phyloP scores from a whole-genome alignment of 805 yeast genomes.

The Starmerella potacharoeniae region DNA sequence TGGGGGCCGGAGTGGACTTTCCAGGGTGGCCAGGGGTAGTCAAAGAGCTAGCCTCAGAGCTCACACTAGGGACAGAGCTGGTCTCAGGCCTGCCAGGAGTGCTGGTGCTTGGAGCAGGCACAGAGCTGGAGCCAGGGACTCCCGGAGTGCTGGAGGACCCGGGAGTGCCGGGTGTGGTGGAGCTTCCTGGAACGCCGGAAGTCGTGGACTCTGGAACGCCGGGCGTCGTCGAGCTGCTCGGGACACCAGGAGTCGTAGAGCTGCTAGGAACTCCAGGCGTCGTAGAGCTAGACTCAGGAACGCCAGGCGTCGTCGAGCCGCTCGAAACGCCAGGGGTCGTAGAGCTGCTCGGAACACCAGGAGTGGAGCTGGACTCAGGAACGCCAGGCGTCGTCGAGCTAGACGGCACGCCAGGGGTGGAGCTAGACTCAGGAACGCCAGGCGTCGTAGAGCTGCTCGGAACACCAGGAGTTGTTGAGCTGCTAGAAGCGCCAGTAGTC shows the following conservation, averaged over 20 bases:
- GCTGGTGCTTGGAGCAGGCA: neutral
- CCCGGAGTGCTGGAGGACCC: slow-evolving; percentile 22
- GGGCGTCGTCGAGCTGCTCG: too few relatives aligned
- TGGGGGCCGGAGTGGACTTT: too few relatives aligned
- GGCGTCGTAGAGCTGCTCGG: too few relatives aligned
- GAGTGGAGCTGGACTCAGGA: too few relatives aligned
- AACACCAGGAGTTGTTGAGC: too few relatives aligned
- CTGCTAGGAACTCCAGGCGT: too few relatives aligned
- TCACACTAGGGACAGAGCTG: neutral
- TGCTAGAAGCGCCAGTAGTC: neutral
- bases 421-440: too few relatives aligned
- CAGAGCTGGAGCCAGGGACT: neutral
- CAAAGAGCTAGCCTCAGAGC: slow-evolving; percentile 17
- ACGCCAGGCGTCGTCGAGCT: too few relatives aligned
- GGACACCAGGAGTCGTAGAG: too few relatives aligned
- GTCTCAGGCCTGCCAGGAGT: neutral
- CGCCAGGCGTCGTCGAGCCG: neutral
- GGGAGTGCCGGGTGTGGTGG: neutral
- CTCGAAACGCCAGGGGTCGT: neutral
- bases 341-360: too few relatives aligned
- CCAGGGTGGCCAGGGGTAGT: neutral
- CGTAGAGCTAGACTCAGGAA: neutral
- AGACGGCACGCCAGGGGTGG: too few relatives aligned
- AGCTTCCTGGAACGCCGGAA: neutral
- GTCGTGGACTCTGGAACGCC: too few relatives aligned